Base-by-base conservation (phyloP, 257 asterid genomes). In the Petunia secreta region DNA sequence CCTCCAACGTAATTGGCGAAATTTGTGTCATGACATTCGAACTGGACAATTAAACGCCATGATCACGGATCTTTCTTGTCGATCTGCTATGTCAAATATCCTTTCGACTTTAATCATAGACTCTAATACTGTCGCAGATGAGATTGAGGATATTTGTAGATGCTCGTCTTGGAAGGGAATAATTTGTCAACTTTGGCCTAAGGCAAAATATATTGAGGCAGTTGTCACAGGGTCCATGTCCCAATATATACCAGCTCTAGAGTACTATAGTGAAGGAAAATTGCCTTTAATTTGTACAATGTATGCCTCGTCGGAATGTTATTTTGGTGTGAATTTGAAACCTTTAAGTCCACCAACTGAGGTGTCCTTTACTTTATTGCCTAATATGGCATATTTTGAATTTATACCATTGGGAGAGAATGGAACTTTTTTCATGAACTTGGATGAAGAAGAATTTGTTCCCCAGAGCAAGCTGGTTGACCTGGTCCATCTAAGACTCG, bases 151-250 rank as follows among this genome's bases (percentile, higher is more conserved):
- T 34, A 88, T 92, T 75, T 92, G 95, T 83, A 15, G 85, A 46
- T 9, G 81, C 65, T 37, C 79, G n/a, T 86, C 97, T 43, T 92
- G 97, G 97, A 89, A 80, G 89, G 97, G 97, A 60, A 87, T 92
- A 43, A 25, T 92, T 6, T 89, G 95, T 64, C 85, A 81, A 7
- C 85, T 92, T 64, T 92, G 97, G 97, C 97, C 97, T 8, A 87
- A 86, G 54, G 95, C 92, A 1, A 92, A 86, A 89, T 91, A 79
- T 74, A 92, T 92, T 6, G 97, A 92, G 90, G 97, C 97, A 37
- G 97, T 92, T 84, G 91, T 91, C 78, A 91, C 95, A 5, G 97
- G 97, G 8, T 89, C 95, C 58, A 92, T 92, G 97, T 91, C 97
- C 55, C 95, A 91, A 87, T 91, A 92, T 59, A 89, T 92, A 75